phyloP scores from a whole-genome alignment of 2,329 filamentous ascomycete genomes.

The Sarocladiaceae sp. region DNA sequence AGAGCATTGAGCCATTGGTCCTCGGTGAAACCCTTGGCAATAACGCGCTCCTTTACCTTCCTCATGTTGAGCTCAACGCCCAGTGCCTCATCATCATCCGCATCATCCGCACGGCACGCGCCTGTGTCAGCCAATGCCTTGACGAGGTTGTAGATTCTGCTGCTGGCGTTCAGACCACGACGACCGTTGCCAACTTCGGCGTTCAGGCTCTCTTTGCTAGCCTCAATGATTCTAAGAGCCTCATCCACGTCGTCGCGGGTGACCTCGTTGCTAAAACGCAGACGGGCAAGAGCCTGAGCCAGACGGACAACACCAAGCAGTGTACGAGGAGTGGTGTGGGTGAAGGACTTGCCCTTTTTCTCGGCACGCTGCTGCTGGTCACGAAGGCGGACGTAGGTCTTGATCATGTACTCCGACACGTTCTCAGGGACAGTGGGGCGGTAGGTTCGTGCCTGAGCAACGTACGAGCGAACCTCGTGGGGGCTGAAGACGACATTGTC shows the following conservation, averaged over 20 bases:
- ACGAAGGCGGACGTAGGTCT: conserved; percentile 91
- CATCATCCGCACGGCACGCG: conserved; percentile 72
- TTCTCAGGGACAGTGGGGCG: conserved; percentile 78
- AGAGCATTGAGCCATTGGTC: conserved; percentile 85
- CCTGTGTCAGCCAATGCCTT: conserved; percentile 82
- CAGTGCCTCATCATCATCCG: conserved; percentile 48
- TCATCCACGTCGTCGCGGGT: conserved; percentile 94
- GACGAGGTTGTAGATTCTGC: conserved; percentile 93
- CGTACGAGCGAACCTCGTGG: conserved; percentile 91
- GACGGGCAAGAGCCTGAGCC: conserved; percentile 85
- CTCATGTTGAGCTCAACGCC: conserved; percentile 75
- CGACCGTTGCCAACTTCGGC: conserved; percentile 58
- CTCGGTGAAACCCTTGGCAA: conserved; percentile 94
- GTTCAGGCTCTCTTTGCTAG: conserved; percentile 87
- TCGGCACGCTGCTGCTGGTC: conserved; percentile 90
- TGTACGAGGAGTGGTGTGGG: conserved; percentile 90
- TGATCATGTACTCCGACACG: conserved; percentile 94
- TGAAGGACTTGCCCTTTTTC: conserved; percentile 85
- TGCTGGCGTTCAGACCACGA: conserved; percentile 74
- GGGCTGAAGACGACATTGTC: conserved; percentile 76
- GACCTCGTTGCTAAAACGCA: conserved; percentile 83
- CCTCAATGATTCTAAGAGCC: conserved; percentile 83
- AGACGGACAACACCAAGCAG: conserved; percentile 89
- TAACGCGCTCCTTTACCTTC: conserved; percentile 83
- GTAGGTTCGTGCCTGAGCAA: conserved; percentile 87